Evolutionary conservation across 2,329 filamentous ascomycete genomes (phyloP), one percentile per base, ranked within the genome.

Genomic region (Fulvia fulva): DNA sequence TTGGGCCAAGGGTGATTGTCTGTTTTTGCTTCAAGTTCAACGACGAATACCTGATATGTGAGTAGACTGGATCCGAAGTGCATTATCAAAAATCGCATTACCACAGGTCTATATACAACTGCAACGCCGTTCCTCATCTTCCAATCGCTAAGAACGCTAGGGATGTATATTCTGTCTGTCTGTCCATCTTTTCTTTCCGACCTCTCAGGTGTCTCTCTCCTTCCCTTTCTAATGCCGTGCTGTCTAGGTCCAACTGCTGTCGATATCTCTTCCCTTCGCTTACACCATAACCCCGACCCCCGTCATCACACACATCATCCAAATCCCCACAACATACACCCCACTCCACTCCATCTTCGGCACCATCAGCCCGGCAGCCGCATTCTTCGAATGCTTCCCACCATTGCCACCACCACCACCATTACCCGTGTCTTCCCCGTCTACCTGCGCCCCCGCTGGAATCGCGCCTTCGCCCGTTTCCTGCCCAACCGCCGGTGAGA

Each of bases 391-490:
- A 11, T 26, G 49, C n/a, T 56, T 47, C 7, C 49, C 46, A n/a
- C 41, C n/a, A n/a, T n/a, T n/a, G n/a, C n/a, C n/a, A n/a, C 41
- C 28, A 19, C 32, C 37, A 14, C 26, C 30, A 22, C 56, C 41
- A 14, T 25, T 28, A 9, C 54, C 47, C 21, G 43, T 51, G 25
- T 30, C 53, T 9, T 32, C 51, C 14, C 47, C 51, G 19, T n/a
- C 37, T 3, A 57, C 54, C 23, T 59, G 62, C 8, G 67, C 68
- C 34, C 63, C 58, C 3, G 55, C 60, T 6, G 70, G 70, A 3
- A 71, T 62, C 14, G 70, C 70, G 22, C 62, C 67, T 8, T 64
- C 64, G n/a, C 70, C 70, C 11, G 70, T 70, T 9, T 69, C 70
- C 2, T 63, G 63, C 5, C 69, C 70, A 3, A 71, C 53, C 4